Conservation (phyloP, 164 flowering plant genomes). For the Vitis amurensis region DNA sequence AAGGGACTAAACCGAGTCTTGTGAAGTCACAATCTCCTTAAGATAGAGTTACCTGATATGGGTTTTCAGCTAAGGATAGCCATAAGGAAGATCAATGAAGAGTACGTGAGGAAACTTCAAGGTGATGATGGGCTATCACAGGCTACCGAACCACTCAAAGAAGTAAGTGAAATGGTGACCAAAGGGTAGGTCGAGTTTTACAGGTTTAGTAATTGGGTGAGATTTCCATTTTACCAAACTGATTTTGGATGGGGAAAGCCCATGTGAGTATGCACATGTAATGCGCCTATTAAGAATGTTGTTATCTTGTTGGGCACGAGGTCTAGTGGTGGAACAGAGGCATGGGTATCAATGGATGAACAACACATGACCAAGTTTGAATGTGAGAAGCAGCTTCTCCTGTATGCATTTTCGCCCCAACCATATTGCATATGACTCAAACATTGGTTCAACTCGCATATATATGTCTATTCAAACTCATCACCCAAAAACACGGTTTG, state of each 20-base stretch:
- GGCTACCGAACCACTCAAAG: background rate
- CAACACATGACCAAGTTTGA: slow-evolving; percentile 25
- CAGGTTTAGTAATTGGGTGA: slow-evolving; percentile 33
- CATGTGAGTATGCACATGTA: slow-evolving; percentile 22
- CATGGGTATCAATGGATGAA: slow-evolving; percentile 31
- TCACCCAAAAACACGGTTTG: too few relatives aligned
- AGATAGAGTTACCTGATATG: too few relatives aligned
- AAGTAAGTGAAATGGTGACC: background rate
- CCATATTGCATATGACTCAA: slow-evolving; percentile 10
- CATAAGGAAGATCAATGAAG: background rate
- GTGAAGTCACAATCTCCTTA: too few relatives aligned
- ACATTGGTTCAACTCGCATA: too few relatives aligned
- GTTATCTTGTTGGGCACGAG: slow-evolving; percentile 25
- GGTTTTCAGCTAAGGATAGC: background rate
- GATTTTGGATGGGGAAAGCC: slow-evolving; percentile 57
- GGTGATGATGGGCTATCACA: background rate
- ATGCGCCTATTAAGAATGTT: slow-evolving; percentile 10
- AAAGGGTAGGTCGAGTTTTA: slow-evolving; percentile 11
- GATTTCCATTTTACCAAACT: slow-evolving; percentile 25
- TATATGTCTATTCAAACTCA: too few relatives aligned
- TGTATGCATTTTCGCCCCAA: slow-evolving; percentile 8
- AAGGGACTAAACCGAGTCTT: too few relatives aligned
- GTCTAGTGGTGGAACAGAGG: slow-evolving; percentile 36
- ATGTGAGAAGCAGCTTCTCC: slow-evolving; percentile 17
- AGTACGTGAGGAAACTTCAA: too few relatives aligned